Evolutionary conservation across 345 rosid species (phyloP).

Genomic region (Pistacia vera): DNA sequence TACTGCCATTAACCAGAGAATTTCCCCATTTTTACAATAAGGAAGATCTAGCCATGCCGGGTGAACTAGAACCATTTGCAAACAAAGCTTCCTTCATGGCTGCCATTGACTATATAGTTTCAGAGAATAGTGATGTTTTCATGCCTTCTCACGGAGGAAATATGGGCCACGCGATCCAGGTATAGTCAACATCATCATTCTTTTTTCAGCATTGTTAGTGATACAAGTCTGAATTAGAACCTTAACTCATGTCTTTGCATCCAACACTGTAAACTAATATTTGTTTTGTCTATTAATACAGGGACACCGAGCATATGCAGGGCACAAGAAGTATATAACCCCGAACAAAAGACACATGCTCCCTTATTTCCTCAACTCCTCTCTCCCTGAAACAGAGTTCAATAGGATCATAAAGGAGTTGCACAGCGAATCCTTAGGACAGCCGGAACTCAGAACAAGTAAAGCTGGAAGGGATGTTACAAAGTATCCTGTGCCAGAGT

Average conservation of each 20-base stretch:
- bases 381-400: constrained; percentile 75
- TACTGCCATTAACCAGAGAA: constrained; percentile 63
- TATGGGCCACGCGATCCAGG: constrained; percentile 97
- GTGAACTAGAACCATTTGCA: constrained; percentile 76
- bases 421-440: constrained; percentile 81
- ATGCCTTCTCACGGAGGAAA: constrained; percentile 99
- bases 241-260: no score
- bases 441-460: constrained; percentile 74
- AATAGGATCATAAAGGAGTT: constrained; percentile 60
- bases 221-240: background rate
- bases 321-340: constrained; percentile 87
- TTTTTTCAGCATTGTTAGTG: background rate
- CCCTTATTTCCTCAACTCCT: constrained; percentile 66
- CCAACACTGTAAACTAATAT: background rate
- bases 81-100: constrained; percentile 87
- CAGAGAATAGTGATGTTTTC: constrained; percentile 84
- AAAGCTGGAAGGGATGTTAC: constrained; percentile 85
- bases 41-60: constrained; percentile 78
- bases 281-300: constrained; percentile 31
- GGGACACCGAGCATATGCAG: constrained; percentile 86
- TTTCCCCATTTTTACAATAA: constrained; percentile 81
- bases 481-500: constrained; percentile 84
- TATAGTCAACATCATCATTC: constrained; percentile 21
- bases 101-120: constrained; percentile 83
- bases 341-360: constrained; percentile 97